Evolutionary conservation across 2,329 filamentous ascomycete genomes (phyloP).

Genomic region (Neophaeococcomyces mojaviensis): DNA sequence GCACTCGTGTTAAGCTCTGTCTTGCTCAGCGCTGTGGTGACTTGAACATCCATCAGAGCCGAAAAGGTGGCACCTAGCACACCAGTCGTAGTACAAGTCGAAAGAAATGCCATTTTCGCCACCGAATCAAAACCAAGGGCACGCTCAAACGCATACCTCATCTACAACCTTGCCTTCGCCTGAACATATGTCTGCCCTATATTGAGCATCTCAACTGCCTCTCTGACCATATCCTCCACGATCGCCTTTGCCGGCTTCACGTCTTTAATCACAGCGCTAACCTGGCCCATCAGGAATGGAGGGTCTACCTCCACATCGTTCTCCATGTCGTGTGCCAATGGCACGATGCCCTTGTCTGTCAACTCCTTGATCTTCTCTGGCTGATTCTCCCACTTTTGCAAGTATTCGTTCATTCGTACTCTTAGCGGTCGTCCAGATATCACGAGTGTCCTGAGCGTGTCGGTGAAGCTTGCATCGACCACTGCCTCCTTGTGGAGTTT

Average conservation of each 20-base stretch:
- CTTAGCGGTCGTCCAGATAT: constrained; percentile 74
- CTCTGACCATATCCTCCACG: constrained; percentile 80
- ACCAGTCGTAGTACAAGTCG: too few relatives aligned
- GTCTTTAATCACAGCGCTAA: constrained; percentile 67
- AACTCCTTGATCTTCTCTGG: constrained; percentile 68
- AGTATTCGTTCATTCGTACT: constrained; percentile 75
- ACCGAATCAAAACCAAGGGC: too few relatives aligned
- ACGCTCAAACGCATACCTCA: too few relatives aligned
- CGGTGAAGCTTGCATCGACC: constrained; percentile 68
- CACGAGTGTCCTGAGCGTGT: constrained; percentile 75
- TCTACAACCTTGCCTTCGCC: neutral
- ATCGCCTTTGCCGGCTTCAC: constrained; percentile 77
- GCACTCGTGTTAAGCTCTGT: too few relatives aligned
- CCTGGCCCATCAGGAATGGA: constrained; percentile 90
- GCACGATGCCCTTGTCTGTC: constrained; percentile 69
- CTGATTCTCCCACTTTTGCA: constrained; percentile 69
- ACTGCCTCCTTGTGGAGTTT: constrained; percentile 78
- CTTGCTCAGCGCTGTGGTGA: too few relatives aligned
- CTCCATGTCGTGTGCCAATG: constrained; percentile 75
- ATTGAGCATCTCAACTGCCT: constrained; percentile 63
- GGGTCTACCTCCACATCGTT: constrained; percentile 65
- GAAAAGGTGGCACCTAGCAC: too few relatives aligned
- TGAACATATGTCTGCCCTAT: constrained; percentile 54
- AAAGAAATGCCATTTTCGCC: too few relatives aligned
- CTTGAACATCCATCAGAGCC: too few relatives aligned